These are phyloP conservation scores for Leptomonas seymouri DNA, from an alignment of 208 protist species.

Conservation along the genomic window DNA sequence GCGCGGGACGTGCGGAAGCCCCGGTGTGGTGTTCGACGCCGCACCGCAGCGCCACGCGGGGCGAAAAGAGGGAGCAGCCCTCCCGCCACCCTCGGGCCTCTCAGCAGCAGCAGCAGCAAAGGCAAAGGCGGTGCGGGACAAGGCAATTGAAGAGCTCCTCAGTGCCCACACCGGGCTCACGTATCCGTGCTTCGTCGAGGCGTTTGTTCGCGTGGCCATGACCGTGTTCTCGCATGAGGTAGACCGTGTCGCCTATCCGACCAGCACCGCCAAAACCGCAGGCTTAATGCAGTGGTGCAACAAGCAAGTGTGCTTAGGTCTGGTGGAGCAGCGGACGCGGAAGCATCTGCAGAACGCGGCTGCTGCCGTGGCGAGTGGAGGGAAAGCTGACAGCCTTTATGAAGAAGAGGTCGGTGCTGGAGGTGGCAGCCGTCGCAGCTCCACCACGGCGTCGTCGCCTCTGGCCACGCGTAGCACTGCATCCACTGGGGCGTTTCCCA, in stretches of 20 bases:
- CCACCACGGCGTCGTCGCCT: background rate
- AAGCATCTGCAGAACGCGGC: conserved; percentile 15
- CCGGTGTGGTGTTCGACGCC: background rate
- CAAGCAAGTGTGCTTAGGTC: conserved; percentile 50
- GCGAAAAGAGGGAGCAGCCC: background rate
- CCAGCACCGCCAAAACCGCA: conserved; percentile 46
- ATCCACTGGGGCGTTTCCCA: conserved; percentile 12
- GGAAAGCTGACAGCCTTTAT: background rate
- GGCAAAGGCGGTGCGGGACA: background rate
- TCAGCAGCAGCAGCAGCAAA: background rate
- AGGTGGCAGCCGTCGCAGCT: background rate
- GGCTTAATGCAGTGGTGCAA: conserved; percentile 83
- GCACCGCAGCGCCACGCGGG: conserved; percentile 1
- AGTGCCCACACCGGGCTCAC: conserved; percentile 39
- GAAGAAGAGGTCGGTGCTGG: background rate
- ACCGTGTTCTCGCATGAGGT: conserved; percentile 63
- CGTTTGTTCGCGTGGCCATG: conserved; percentile 75
- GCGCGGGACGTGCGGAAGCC: background rate
- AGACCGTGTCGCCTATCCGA: conserved; percentile 55
- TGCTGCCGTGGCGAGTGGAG: background rate
- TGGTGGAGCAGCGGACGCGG: conserved; percentile 33
- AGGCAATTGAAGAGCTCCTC: conserved; percentile 13
- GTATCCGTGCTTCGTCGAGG: conserved; percentile 70
- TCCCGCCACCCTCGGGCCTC: background rate
- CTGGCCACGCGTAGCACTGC: conserved; percentile 2